Evolutionary conservation across 257 asterid species (phyloP), one percentile per base, ranked within the genome.

Genomic region (Lavandula angustifolia): DNA sequence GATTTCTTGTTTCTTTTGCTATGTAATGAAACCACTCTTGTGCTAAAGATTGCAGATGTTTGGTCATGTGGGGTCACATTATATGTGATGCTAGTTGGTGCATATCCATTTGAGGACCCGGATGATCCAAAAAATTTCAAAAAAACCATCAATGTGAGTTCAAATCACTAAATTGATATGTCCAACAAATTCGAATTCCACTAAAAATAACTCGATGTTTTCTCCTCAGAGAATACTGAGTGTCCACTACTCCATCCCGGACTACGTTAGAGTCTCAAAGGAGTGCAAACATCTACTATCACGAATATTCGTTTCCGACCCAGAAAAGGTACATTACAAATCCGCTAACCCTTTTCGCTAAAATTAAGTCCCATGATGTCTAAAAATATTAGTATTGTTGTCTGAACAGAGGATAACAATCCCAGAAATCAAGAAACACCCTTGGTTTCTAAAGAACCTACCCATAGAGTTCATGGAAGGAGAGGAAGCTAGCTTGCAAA

Each of bases 11-110:
- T 22, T 22, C 42, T 5, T 38, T 13, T 68, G 42, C 14, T 12
- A 7, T 27, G 47, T 11, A 44, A 53, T 57, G 29, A 53, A 17
- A 58, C 18, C 9, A 5, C 50, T 50, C n/a, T 54, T 67, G 62
- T 57, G 41, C 12, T 64, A 73, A 67, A 91, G 96, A 76, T 81
- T 69, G 95, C 98, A 69, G 98, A 92, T 85, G 98, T 92, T 80
- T 92, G 98, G 96, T 92, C 98, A 7, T 92, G 98, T 80, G 98
- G 98, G 84, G 98, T 92, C 70, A 88, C 98, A 1, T 55, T 92
- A 31, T 92, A 88, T 67, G 98, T 92, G 63, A 92, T 92, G 98
- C 63, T 92, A 44, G 92, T 88, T 64, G 98, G 98, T 55, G 95
- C 91, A 56, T 92, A 92, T 81, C 96, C 98, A 0, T 92, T 91